Evolutionary conservation across 2,329 filamentous ascomycete species (phyloP).

Genomic region (Nigrospora osmanthi): DNA sequence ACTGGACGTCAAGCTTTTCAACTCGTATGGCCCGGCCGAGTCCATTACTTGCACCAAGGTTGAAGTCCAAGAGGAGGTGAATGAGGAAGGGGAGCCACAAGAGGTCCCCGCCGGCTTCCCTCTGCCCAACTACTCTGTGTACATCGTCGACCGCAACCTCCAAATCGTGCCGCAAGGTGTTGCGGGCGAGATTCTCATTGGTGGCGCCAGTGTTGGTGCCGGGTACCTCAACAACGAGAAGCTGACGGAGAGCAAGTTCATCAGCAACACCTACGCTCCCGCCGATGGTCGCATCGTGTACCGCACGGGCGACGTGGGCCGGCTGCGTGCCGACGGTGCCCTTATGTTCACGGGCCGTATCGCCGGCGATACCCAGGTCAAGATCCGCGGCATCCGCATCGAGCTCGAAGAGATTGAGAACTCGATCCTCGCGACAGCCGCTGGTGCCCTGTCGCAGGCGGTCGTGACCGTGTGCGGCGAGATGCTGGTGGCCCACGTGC

Average conservation of each 20-base stretch:
- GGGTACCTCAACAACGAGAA: slow-evolving; percentile 22
- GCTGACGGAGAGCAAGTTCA: slow-evolving; percentile 11
- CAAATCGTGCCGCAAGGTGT: slow-evolving; percentile 2
- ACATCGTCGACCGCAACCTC: slow-evolving; percentile 3
- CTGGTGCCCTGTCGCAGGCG: not conserved
- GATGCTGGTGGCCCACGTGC: not conserved
- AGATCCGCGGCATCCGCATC: slow-evolving; percentile 30
- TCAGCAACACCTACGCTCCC: slow-evolving; percentile 8
- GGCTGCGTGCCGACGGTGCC: slow-evolving; percentile 16
- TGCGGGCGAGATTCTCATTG: slow-evolving; percentile 6
- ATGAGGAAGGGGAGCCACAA: not conserved
- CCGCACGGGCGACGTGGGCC: slow-evolving; percentile 12
- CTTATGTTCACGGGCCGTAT: slow-evolving; percentile 25
- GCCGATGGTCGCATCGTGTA: slow-evolving; percentile 5
- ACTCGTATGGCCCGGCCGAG: not conserved
- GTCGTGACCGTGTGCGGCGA: not conserved
- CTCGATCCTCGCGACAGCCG: not conserved
- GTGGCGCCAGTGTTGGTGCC: slow-evolving; percentile 3
- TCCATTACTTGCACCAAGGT: not conserved
- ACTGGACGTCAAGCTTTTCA: not conserved
- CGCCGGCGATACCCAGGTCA: slow-evolving; percentile 26
- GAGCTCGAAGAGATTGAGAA: slow-evolving; percentile 33
- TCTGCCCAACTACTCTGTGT: slow-evolving; percentile 1
- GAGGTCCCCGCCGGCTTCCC: not conserved
- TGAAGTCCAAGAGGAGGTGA: not conserved